Evolutionary conservation across 257 asterid genomes (phyloP), one percentile per base, ranked within the genome.

Genomic region (Pogostemon cablin): DNA sequence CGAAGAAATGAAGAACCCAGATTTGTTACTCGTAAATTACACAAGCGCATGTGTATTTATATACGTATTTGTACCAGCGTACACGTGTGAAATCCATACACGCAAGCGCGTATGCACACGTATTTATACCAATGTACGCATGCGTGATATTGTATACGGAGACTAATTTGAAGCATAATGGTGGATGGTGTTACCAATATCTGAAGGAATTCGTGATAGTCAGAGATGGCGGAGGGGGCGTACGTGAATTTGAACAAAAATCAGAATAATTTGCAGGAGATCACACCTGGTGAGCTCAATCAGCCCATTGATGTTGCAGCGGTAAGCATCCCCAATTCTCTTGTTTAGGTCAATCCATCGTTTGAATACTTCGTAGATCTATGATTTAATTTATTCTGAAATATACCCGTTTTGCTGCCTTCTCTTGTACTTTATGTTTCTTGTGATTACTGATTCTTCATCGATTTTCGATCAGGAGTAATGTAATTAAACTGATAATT

Each of bases 261-360:
- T 6, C 93, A 86, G 71, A 78, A 25, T 20, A 39, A 82, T 2
- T 62, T 84, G 76, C 85, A 84, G 77, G 80, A 84, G 37, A 82
- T 91, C 76, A 87, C 84, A 54, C 97, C 96, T 8, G 96, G 97
- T 6, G 97, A 91, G 71, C 87, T 91, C 54, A 87, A 91, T 43
- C 88, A 89, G 69, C 87, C 97, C 43, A 84, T 91, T 65, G 93
- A 91, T 76, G 76, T 91, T 41, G 83, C 74, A 17, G 72, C 83
- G 85, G 97, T 91, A 47, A 6, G 6, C 15, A 20, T 32, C 3
- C 39, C 9, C 59, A 25, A 25, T 25, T 15, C 50, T 25, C 1
- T 62, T 15, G 20, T 72, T 48, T 46, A 20, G 54, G 54, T 49
- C n/a, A 50, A 50, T 50, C 5, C n/a, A 55, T 25, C 32, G 32